These are phyloP conservation scores for Psilocybe subaeruginosa DNA, from an alignment of 768 basidiomycete genomes.

Conservation along the genomic window DNA sequence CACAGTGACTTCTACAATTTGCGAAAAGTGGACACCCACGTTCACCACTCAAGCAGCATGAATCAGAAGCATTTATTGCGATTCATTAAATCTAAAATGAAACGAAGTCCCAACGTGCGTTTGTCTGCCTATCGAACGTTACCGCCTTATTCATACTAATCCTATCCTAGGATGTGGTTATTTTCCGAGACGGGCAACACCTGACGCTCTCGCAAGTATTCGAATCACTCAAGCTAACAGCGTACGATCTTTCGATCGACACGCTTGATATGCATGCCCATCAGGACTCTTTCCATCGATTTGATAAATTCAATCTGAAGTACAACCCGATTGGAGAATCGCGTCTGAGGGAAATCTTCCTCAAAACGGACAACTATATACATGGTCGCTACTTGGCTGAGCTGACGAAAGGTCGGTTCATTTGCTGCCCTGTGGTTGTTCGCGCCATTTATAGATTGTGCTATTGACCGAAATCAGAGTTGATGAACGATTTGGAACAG, in stretches of 20 bases:
- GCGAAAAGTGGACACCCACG: conserved; percentile 98
- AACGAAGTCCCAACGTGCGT: conserved; percentile 75
- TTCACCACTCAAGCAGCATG: conserved; percentile 99
- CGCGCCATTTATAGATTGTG: not conserved
- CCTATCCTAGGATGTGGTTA: conserved; percentile 81
- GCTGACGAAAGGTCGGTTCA: conserved; percentile 74
- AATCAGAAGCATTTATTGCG: conserved; percentile 98
- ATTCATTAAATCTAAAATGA: conserved; percentile 99
- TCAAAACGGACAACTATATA: conserved; percentile 97
- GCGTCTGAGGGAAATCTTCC: conserved; percentile 91
- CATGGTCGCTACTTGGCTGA: conserved; percentile 94
- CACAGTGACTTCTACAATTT: conserved; percentile 97
- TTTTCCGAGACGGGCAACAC: conserved; percentile 89
- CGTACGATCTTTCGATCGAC: conserved; percentile 98
- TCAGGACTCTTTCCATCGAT: conserved; percentile 96
- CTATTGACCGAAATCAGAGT: conserved; percentile 53
- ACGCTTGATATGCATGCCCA: conserved; percentile 99
- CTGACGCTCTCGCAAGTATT: conserved; percentile 95
- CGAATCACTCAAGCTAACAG: conserved; percentile 89
- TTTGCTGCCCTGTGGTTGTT: not conserved
- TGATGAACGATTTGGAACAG: conserved; percentile 97
- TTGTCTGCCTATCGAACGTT: not conserved
- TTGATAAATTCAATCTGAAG: conserved; percentile 97
- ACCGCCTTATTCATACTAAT: not conserved
- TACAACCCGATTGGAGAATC: conserved; percentile 98